phyloP scores from a whole-genome alignment of 179 eudicot genomes.

The Spinacia oleracea region DNA sequence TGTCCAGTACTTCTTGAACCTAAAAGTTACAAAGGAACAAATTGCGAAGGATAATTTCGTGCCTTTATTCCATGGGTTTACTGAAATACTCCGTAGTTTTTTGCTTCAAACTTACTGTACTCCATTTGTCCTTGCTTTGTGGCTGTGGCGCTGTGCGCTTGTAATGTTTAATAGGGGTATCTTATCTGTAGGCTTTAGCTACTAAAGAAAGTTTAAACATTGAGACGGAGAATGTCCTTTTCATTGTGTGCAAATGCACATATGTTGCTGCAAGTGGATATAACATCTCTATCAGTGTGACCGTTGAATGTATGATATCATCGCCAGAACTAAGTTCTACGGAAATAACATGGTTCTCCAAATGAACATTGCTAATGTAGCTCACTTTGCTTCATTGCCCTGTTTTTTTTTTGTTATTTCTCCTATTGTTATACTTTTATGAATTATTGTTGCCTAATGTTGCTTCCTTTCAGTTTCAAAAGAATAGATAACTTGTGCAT shows the following conservation, averaged over 20 bases:
- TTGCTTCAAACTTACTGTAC: conserved; percentile 10
- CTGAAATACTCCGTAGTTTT: conserved; percentile 56
- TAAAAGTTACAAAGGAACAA: conserved; percentile 68
- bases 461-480: neutral
- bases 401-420: no score
- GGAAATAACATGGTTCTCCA: neutral
- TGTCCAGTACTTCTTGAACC: conserved; percentile 72
- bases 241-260: conserved; percentile 60
- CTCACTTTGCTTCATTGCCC: neutral
- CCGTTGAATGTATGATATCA: neutral
- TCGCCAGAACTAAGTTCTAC: neutral
- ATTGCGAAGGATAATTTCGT: conserved; percentile 61
- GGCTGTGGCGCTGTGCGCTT: neutral
- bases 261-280: conserved; percentile 61
- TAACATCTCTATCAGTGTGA: neutral
- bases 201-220: conserved; percentile 29
- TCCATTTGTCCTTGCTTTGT: neutral
- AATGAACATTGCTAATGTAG: no score
- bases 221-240: conserved; percentile 56
- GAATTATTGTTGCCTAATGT: neutral
- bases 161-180: conserved; percentile 6
- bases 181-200: conserved; percentile 41
- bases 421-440: neutral
- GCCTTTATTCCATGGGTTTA: conserved; percentile 54
- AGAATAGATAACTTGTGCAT: neutral